A percentile compares a stretch with the other conserved stretches of the same genome.
Evolutionary conservation across 2,329 filamentous ascomycete species (phyloP).

Genomic region (Zelopaecilomyces penicillatus): DNA sequence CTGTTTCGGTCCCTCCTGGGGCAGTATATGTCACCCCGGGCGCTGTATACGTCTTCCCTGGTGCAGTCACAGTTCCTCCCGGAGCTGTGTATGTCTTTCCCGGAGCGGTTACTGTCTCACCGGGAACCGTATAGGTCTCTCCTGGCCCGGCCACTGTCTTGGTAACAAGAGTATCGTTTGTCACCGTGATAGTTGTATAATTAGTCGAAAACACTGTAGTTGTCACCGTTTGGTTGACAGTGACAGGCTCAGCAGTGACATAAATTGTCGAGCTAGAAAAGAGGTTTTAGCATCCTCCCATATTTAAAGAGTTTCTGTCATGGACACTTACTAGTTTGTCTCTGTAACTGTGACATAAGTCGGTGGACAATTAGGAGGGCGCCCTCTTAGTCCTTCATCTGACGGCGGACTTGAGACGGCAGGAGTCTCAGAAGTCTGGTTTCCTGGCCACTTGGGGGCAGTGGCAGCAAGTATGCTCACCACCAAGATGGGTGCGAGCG

Average conservation of each 20-base stretch:
- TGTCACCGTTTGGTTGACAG: too few species aligned
- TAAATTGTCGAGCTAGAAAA: too few species aligned
- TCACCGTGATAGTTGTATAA: too few species aligned
- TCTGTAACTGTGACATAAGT: not conserved
- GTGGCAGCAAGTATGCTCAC: constrained; percentile 5
- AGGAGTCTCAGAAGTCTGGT: not conserved
- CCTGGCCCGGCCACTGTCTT: not conserved
- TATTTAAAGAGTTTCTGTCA: too few species aligned
- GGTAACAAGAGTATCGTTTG: too few species aligned
- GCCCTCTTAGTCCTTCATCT: too few species aligned
- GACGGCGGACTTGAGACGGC: too few species aligned
- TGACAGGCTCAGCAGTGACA: too few species aligned
- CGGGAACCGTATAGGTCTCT: not conserved
- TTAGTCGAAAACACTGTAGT: too few species aligned
- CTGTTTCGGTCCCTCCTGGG: too few species aligned
- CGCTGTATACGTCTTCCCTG: constrained; percentile 7
- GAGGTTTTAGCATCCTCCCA: too few species aligned
- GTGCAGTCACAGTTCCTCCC: not conserved
- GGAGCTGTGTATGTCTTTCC: not conserved
- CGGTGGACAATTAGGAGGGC: not conserved
- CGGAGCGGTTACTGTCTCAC: not conserved
- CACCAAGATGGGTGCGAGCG: not conserved
- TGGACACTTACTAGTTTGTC: not conserved
- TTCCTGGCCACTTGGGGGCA: not conserved
- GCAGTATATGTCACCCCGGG: not conserved